Evolutionary conservation across 2,329 filamentous ascomycete species (phyloP), one percentile per base, ranked within the genome.

Genomic region (Plectosphaerella cucumerina): DNA sequence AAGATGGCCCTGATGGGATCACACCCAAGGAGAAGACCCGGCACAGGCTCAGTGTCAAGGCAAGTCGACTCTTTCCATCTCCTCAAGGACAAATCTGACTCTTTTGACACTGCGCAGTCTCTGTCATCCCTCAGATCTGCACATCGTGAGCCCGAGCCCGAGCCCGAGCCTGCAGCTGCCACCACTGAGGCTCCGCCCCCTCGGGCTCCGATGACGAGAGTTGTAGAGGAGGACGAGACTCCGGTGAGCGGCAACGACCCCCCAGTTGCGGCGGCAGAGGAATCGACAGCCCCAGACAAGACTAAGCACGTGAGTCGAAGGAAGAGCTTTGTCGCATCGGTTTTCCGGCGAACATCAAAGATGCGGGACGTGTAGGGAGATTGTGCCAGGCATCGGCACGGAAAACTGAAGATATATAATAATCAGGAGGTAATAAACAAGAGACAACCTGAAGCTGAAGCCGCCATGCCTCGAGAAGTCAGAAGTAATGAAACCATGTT

Each of bases 251-350:
- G 23, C 15, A 9, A 17, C 9, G 21, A 23, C 3, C 12, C 5
- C 18, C 33, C 35, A 39, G 14, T 12, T 18, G 10, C n/a, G 18
- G 17, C 12, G 9, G 31, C 23, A 6, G 22, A 20, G 14, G 43
- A n/a, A 47, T 17, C 18, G 56, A 14, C 63, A 15, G 14, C n/a
- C 35, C 17, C 17, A 8, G 3, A 6, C 14, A 37, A 37, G 17
- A 37, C 9, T 14, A 37, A n/a, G 60, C 51, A 65, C 60, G 39
- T 74, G 26, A 68, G 63, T 31, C 64, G 67, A 46, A 71, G 69
- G 55, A 77, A 70, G 61, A 78, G 75, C 56, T 77, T 78, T 43
- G 70, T 77, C 33, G 66, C 72, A 4, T 65, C 64, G 4, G 58
- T 78, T 10, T 76, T 78, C 59, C 65, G 68, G 17, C 44, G 44